These are phyloP conservation scores for Quercus alba DNA, from an alignment of 306 rosid genomes.

Conservation along the genomic window DNA sequence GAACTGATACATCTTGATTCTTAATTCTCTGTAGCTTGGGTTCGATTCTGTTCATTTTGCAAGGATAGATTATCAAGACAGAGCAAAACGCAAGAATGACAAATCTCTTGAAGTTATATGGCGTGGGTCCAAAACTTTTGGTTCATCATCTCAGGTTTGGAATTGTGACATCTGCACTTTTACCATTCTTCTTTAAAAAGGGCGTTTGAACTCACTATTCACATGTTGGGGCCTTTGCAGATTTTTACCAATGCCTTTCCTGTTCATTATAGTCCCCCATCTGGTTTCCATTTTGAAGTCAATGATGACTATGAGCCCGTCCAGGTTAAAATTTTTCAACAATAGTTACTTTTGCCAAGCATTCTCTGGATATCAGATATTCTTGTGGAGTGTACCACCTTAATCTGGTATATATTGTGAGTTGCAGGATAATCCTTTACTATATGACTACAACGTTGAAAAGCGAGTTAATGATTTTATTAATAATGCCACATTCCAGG, in stretches of 20 bases:
- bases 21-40: slow-evolving; percentile 57
- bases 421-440: slow-evolving; percentile 73
- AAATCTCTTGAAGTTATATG: slow-evolving; percentile 92
- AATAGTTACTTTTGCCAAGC: neutral
- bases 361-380: neutral
- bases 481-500: slow-evolving; percentile 51
- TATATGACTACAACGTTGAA: slow-evolving; percentile 64
- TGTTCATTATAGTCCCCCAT: slow-evolving; percentile 66
- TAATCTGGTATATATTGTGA: slow-evolving; percentile 12
- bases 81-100: slow-evolving; percentile 61
- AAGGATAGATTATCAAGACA: slow-evolving; percentile 83
- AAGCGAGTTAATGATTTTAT: slow-evolving; percentile 66
- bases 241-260: slow-evolving; percentile 88
- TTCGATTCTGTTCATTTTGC: slow-evolving; percentile 96
- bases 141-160: slow-evolving; percentile 76
- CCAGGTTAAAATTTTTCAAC: slow-evolving; percentile 49
- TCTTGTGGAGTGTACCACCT: slow-evolving; percentile 1
- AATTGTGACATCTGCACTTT: slow-evolving; percentile 5
- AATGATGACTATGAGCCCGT: slow-evolving; percentile 31
- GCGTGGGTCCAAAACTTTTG: slow-evolving; percentile 84
- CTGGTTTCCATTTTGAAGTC: slow-evolving; percentile 73
- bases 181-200: neutral
- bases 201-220: neutral
- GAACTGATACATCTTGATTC: neutral
- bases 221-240: slow-evolving; percentile 29